These are phyloP conservation scores for Takashimella tepidaria DNA, from an alignment of 1,284 basidiomycete genomes.

Conservation along the genomic window DNA sequence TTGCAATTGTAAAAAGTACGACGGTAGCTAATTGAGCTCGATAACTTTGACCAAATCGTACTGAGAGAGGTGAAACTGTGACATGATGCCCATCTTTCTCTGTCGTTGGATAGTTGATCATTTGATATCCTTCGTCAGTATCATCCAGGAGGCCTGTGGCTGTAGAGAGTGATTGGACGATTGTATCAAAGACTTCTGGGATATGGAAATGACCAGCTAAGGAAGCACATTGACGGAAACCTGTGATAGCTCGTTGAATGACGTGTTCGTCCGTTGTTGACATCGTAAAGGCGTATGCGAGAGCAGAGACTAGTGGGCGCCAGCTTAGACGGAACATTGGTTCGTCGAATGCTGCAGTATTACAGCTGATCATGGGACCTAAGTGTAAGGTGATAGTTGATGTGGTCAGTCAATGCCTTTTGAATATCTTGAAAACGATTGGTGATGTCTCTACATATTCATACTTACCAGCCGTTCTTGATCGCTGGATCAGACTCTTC, in stretches of 20 bases:
- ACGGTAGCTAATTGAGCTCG: conserved; percentile 95
- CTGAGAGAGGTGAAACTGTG: conserved; percentile 85
- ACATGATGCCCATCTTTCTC: conserved; percentile 85
- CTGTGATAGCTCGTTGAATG: conserved; percentile 88
- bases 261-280: conserved; percentile 90
- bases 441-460: not conserved
- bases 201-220: conserved; percentile 83
- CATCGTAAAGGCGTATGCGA: conserved; percentile 87
- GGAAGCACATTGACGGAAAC: conserved; percentile 92
- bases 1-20: conserved; percentile 95
- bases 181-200: conserved; percentile 94
- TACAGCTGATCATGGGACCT: conserved; percentile 75
- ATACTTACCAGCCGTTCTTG: conserved; percentile 66
- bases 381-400: conserved; percentile 6
- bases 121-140: conserved; percentile 58
- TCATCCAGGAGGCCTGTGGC: conserved; percentile 79
- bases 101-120: conserved; percentile 81
- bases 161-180: conserved; percentile 84
- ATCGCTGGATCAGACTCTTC: conserved; percentile 86
- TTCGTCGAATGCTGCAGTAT: conserved; percentile 73
- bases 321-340: conserved; percentile 90
- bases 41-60: conserved; percentile 92
- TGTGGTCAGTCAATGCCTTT: not conserved
- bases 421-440: not conserved
- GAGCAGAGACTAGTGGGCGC: conserved; percentile 85